These are phyloP conservation scores for Tetrapisispora phaffii DNA, from an alignment of 805 yeast genomes.

Conservation along the genomic window DNA sequence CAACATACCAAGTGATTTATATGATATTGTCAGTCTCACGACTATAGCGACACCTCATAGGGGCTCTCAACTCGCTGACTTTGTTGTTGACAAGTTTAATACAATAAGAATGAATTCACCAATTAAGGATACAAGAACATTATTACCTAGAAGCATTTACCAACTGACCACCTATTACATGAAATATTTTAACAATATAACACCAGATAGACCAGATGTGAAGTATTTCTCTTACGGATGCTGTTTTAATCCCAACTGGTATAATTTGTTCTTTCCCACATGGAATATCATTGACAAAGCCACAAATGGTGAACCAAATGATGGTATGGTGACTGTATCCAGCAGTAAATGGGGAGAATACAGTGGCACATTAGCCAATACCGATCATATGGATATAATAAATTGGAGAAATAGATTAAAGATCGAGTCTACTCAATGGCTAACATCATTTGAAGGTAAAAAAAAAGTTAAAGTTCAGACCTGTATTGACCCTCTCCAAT, in stretches of 20 bases:
- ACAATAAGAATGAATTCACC: conserved; percentile 22
- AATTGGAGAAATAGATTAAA: conserved; percentile 63
- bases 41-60: conserved; percentile 84
- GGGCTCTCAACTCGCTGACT: conserved; percentile 79
- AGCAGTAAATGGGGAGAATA: conserved; percentile 81
- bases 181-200: conserved; percentile 42
- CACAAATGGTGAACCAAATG: conserved; percentile 48
- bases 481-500: conserved; percentile 53
- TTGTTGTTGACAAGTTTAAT: conserved; percentile 33
- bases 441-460: neutral
- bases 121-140: conserved; percentile 1
- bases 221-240: conserved; percentile 81
- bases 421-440: conserved; percentile 14
- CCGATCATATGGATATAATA: conserved; percentile 79
- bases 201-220: conserved; percentile 50
- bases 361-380: conserved; percentile 64
- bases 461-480: conserved; percentile 27
- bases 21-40: conserved; percentile 62
- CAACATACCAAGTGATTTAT: conserved; percentile 35
- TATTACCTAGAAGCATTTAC: conserved; percentile 39
- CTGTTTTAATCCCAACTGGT: conserved; percentile 49
- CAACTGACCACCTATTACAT: conserved; percentile 55
- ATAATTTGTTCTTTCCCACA: conserved; percentile 49
- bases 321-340: conserved; percentile 73
- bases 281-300: conserved; percentile 51